Evolutionary conservation across 177 flowering plant species (phyloP), one percentile per base, ranked within the genome.

Genomic region (Vitis hybrid): DNA sequence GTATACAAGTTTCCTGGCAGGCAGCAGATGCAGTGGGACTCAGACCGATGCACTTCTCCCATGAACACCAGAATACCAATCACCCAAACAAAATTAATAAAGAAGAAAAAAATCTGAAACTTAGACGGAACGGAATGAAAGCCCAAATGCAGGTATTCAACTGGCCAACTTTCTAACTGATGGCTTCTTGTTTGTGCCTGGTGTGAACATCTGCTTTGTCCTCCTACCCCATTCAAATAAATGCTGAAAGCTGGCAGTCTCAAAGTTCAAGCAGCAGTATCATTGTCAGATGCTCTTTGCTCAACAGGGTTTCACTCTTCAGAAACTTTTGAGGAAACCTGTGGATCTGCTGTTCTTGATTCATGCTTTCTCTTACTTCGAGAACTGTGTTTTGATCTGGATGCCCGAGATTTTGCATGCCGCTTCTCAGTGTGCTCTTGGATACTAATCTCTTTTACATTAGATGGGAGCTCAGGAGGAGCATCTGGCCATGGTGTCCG

Each of bases 401-500:
- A 65, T 62, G 83, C 7, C 53, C 88, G 83, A 12, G 78, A 73
- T 79, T 83, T 94, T 41, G 86, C 12, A 21, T 85, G 62, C 64
- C 66, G 93, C 78, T 88, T 90, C 65, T 74, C 87, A 14, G 66
- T 67, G 20, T 70, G 81, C 51, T 88, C 95, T 71, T 76, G 77
- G 51, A 65, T 68, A 61, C 11, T 67, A 18, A 15, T 72, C 53
- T 54, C 71, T 64, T 82, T 90, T 68, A 79, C 85, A 50, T 21
- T 70, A 27, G 79, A 58, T 17, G 85, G 91, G 66, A 94, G 91
- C 74, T 94, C 98, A 54, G 97, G 97, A 77, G 97, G 94, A 71
- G 84, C 84, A 78, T 94, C 97, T 1, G 94, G 97, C 98, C 98
- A 92, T 57, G 98, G 92, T n/a, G 97, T 92, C 65, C 82, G 92